Evolutionary conservation across 768 basidiomycete genomes (phyloP).

Genomic region (Chalciporus sphaerocephalus): DNA sequence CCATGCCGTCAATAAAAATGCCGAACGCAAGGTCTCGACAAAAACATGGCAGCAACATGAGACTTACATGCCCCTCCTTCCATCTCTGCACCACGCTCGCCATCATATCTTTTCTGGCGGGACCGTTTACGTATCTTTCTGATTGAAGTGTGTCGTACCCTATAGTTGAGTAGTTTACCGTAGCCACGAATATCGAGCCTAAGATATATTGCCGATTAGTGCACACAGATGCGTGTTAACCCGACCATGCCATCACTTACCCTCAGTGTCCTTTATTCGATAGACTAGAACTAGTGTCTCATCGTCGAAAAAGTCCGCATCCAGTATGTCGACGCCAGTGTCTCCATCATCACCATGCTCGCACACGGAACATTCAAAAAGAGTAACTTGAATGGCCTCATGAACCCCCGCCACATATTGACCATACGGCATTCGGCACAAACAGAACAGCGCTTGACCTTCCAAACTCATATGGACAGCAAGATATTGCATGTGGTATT

Average conservation of each 20-base stretch:
- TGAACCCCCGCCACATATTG: constrained; percentile 36
- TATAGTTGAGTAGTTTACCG: constrained; percentile 57
- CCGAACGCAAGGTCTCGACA: constrained; percentile 28
- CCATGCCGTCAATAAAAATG: constrained; percentile 32
- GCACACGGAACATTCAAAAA: constrained; percentile 47
- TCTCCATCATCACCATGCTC: constrained; percentile 31
- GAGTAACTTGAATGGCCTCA: constrained; percentile 40
- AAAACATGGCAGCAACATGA: constrained; percentile 28
- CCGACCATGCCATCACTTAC: constrained; percentile 39
- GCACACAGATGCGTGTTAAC: constrained; percentile 10
- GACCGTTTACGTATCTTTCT: constrained; percentile 48
- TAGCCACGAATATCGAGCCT: constrained; percentile 60
- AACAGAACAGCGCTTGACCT: constrained; percentile 44
- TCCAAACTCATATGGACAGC: constrained; percentile 41
- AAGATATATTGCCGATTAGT: constrained; percentile 31
- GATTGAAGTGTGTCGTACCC: constrained; percentile 51
- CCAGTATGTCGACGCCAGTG: constrained; percentile 50
- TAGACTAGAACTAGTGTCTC: constrained; percentile 62
- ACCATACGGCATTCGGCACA: constrained; percentile 51
- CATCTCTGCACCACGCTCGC: constrained; percentile 49
- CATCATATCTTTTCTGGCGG: constrained; percentile 66
- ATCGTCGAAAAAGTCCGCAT: constrained; percentile 78
- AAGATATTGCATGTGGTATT: constrained; percentile 50
- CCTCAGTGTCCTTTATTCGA: constrained; percentile 42
- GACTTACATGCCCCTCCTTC: constrained; percentile 62